Base-by-base conservation (phyloP, 192 early-diverging fungal genomes). In the Coemansia sp. region DNA sequence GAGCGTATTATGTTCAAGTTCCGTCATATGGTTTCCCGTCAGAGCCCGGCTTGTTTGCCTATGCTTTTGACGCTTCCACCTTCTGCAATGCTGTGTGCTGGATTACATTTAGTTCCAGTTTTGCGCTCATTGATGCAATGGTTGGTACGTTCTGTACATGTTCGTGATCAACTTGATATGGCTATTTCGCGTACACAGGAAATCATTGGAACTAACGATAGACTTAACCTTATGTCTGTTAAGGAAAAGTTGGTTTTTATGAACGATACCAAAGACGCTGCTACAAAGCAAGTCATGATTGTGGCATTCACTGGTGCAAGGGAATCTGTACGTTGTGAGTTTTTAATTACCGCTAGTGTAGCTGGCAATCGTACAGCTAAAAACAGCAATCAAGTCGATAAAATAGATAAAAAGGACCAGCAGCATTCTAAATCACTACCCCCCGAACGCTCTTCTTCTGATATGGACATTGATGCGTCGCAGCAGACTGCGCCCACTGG, bases 81-180 rank as follows among this genome's bases (percentile, higher is more conserved):
- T 0, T 62, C 78, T 1, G 78, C 69, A 0, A 20, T 81, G 24
- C 10, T 81, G 57, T 81, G 78, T 57, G 42, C 73, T 7, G 29
- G 54, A 5, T 10, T 71, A 24, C 78, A 81, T 27, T 57, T 81
- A 57, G 64, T 81, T 8, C 42, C 70, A 1, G 62, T 75, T 29
- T 25, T 81, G 59, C 70, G 78, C 51, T 81, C 78, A 54, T 51
- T 81, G 55, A 81, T 81, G 78, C 68, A 69, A 23, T 81, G 78
- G 78, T 65, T 81, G 7, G 66, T 75, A 51, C 62, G 66, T 22
- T 75, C 78, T 0, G 78, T 81, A 24, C 69, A 81, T 60, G 66
- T 81, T 17, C 63, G 65, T 22, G 78, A 81, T 23, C 63, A 69
- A 67, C 69, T 81, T 3, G 78, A 75, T 32, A 75, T 67, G 30